phyloP scores from a whole-genome alignment of 768 basidiomycete genomes.

The Termitomyces heimii region DNA sequence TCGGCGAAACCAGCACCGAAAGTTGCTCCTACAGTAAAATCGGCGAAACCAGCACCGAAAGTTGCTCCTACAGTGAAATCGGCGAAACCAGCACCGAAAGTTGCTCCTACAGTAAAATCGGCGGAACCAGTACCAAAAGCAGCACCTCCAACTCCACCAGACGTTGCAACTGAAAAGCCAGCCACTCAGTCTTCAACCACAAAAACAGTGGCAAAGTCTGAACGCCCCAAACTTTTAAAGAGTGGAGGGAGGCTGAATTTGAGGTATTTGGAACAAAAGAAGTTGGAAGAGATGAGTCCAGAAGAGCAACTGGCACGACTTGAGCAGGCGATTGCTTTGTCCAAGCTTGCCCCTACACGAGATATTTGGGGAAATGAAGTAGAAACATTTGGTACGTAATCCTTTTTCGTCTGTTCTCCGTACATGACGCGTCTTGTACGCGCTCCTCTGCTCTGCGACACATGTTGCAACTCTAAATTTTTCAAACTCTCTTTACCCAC shows the following conservation, averaged over 20 bases:
- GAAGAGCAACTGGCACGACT: constrained; percentile 31
- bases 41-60: background rate
- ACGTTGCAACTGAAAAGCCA: background rate
- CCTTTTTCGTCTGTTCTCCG: background rate
- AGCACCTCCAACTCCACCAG: background rate
- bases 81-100: too few species aligned
- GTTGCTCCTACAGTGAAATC: background rate
- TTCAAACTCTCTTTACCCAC: background rate
- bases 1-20: background rate
- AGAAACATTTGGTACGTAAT: constrained; percentile 33
- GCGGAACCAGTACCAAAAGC: background rate
- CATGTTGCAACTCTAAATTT: background rate
- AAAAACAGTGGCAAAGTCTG: background rate
- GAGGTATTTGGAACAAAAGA: constrained; percentile 11
- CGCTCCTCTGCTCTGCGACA: background rate
- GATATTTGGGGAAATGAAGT: constrained; percentile 38
- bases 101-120: background rate
- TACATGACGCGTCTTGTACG: background rate
- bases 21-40: background rate
- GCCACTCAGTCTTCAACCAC: background rate
- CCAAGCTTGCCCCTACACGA: constrained; percentile 27
- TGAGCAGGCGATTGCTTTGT: constrained; percentile 28
- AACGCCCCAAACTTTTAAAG: background rate
- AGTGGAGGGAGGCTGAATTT: constrained; percentile 4
- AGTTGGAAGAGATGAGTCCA: constrained; percentile 14